phyloP scores from a whole-genome alignment of 345 rosid species.

The Eucalyptus regnans region DNA sequence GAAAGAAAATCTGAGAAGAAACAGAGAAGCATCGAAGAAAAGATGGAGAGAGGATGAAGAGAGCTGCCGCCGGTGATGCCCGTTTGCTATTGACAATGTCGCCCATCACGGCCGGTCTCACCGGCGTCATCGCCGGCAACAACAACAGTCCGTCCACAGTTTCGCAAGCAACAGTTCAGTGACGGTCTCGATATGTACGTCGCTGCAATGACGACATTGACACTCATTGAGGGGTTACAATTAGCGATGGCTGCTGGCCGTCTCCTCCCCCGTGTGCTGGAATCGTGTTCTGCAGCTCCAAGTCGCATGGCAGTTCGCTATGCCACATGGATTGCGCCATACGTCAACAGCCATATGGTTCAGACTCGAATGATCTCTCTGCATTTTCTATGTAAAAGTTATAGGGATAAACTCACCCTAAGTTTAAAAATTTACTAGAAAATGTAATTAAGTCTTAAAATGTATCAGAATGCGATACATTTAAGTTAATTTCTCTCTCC shows the following conservation, averaged over 20 bases:
- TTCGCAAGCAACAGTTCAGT: background rate
- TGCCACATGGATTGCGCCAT: background rate
- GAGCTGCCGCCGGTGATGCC: background rate
- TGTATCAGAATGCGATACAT: fast-evolving
- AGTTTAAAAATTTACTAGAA: fast-evolving
- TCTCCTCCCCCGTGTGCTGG: background rate
- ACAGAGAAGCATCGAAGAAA: background rate
- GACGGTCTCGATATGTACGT: background rate
- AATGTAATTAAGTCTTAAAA: fast-evolving
- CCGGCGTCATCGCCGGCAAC: fast-evolving
- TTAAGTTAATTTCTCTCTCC: fast-evolving
- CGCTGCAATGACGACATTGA: background rate
- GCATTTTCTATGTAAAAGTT: background rate
- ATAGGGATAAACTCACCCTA: too few species aligned
- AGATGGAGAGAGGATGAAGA: background rate
- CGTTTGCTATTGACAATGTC: background rate
- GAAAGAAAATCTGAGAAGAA: background rate
- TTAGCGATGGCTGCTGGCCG: background rate
- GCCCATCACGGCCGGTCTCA: background rate
- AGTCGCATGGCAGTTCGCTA: background rate
- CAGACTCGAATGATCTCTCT: fast-evolving
- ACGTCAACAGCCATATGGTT: background rate
- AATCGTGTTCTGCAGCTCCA: background rate
- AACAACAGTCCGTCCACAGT: background rate
- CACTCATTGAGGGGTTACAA: background rate